Evolutionary conservation across 148 eudicot species (phyloP).

Genomic region (Agrostemma githago): DNA sequence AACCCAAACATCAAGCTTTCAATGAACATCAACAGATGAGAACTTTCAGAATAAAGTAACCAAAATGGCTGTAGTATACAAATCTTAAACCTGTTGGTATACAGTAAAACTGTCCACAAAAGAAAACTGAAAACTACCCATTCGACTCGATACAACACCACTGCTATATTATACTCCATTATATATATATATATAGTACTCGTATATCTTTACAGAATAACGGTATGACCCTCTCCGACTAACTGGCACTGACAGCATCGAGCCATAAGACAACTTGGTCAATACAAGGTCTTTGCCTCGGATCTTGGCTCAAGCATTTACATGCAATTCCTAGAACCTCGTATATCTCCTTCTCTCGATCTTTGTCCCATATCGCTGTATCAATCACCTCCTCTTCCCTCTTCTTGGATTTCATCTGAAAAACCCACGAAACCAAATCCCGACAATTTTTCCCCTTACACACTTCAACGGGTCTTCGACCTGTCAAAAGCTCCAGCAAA

Average conservation of each 20-base stretch:
- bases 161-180: conserved; percentile 2
- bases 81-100: conserved; percentile 20
- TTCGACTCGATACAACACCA: conserved; percentile 15
- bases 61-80: conserved; percentile 27
- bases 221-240: conserved; percentile 14
- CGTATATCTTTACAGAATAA: conserved; percentile 29
- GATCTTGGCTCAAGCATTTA: conserved; percentile 69
- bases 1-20: neutral
- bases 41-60: conserved; percentile 6
- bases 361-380: conserved; percentile 48
- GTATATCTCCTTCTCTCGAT: conserved; percentile 55
- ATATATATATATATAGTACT: too few relatives aligned
- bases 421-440: conserved; percentile 85
- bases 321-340: conserved; percentile 75
- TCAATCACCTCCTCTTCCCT: conserved; percentile 70
- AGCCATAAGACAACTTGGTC: conserved; percentile 85
- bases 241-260: conserved; percentile 37
- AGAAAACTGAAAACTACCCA: conserved; percentile 24
- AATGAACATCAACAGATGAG: neutral
- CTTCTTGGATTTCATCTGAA: conserved; percentile 69
- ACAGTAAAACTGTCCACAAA: conserved; percentile 12
- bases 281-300: conserved; percentile 71
- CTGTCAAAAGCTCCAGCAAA: conserved; percentile 79
- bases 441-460: conserved; percentile 83
- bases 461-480: conserved; percentile 82